phyloP scores from a whole-genome alignment of 495 filamentous ascomycete genomes.

The Aspergillus heteromorphus region DNA sequence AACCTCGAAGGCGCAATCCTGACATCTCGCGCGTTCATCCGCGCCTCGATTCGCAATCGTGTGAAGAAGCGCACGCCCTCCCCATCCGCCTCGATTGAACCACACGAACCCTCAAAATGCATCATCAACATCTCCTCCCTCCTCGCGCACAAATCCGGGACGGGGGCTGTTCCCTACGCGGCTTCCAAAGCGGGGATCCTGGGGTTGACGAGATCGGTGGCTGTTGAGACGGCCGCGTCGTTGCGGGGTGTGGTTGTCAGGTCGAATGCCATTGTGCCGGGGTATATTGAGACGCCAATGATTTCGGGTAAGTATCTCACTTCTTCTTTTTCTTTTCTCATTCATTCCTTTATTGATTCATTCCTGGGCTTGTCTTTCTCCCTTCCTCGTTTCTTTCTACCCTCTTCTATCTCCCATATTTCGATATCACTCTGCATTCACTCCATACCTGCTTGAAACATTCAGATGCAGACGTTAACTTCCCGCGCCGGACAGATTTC shows the following conservation, averaged over 20 bases:
- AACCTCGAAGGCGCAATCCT: slow-evolving; percentile 71
- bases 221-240: slow-evolving; percentile 50
- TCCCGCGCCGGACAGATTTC: slow-evolving; percentile 24
- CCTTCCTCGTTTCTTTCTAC: no score
- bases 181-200: slow-evolving; percentile 76
- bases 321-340: no score
- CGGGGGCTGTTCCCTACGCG: slow-evolving; percentile 66
- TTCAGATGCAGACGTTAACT: background rate
- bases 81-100: no score
- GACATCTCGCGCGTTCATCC: slow-evolving; percentile 53
- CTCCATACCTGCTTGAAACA: no score
- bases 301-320: slow-evolving; percentile 62
- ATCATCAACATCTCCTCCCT: slow-evolving; percentile 81
- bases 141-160: slow-evolving; percentile 56
- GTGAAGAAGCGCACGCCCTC: slow-evolving; percentile 16
- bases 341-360: no score
- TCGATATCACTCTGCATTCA: no score
- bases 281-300: slow-evolving; percentile 78
- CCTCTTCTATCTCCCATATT: background rate
- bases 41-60: slow-evolving; percentile 35
- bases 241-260: slow-evolving; percentile 47
- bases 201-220: slow-evolving; percentile 67
- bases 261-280: slow-evolving; percentile 77
- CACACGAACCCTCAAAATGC: slow-evolving; percentile 35
- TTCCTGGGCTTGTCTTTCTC: no score